Base-by-base conservation (phyloP, 2,329 filamentous ascomycete species). In the Botrytis deweyae region DNA sequence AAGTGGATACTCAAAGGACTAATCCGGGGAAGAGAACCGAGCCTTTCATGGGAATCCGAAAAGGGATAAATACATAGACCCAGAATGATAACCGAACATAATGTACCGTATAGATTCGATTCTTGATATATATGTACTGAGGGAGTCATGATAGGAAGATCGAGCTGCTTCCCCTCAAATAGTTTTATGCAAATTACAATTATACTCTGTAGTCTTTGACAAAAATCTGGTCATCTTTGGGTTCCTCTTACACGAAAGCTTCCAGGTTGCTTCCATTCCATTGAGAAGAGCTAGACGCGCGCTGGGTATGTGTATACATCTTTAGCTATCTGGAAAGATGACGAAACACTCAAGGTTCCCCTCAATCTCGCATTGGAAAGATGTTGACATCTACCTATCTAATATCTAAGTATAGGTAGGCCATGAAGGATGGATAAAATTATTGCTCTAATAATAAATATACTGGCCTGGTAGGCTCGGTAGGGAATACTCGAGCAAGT, bases 11-110 rank as follows among this genome's bases (percentile, higher is more conserved):
- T 68, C 36, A 12, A 55, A 67, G 49, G 40, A 68, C 66, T 58
- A 68, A 68, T 68, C 66, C 49, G 66, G 66, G 66, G 66, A 68
- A 68, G 66, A 42, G 49, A 68, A 38, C 66, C 49, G 66, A 68
- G 66, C 22, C 49, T 42, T n/a, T 40, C 49, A 33, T 22, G n/a
- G 65, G 18, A 58, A 42, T 68, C n/a, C 49, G 6, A 40, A 58
- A 44, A 58, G 49, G 38, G 66, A 68, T 42, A 58, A 33, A 29
- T 29, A 29, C 29, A 29, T 33, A 36, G 65, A 55, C 36, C 65
- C 49, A 42, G 40, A 55, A 68, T 42, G 49, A 42, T 58, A 49
- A 20, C 25, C 29, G 25, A 55, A 58, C 20, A 10, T 64, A 25
- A 42, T 29, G 25, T 63, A 38, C 14, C 5, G 8, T 29, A n/a